Conservation (phyloP, 768 basidiomycete genomes). For the Crassisporium funariophilum region DNA sequence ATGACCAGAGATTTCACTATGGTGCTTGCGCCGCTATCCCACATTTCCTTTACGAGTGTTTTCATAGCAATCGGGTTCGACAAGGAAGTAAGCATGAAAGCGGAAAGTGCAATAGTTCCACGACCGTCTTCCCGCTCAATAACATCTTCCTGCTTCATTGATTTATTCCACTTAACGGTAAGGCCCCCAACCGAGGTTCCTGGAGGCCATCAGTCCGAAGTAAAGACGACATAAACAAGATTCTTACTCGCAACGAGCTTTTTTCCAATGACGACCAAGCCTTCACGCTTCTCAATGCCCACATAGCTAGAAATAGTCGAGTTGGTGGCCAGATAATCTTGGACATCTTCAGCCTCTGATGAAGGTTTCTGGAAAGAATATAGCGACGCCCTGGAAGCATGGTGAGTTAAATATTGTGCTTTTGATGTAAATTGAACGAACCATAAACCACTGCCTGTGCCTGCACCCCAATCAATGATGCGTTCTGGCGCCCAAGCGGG, state of each 20-base stretch:
- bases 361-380: slow-evolving; percentile 57
- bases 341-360: slow-evolving; percentile 19
- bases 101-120: slow-evolving; percentile 72
- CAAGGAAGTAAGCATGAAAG: slow-evolving; percentile 83
- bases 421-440: slow-evolving; percentile 32
- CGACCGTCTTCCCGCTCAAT: slow-evolving; percentile 44
- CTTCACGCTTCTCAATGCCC: slow-evolving; percentile 78
- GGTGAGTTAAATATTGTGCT: slow-evolving; percentile 9
- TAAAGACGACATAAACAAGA: background rate
- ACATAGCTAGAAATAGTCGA: slow-evolving; percentile 64
- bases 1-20: slow-evolving; percentile 50
- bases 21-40: slow-evolving; percentile 86
- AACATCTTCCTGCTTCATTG: slow-evolving; percentile 51
- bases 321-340: slow-evolving; percentile 43
- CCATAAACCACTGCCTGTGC: slow-evolving; percentile 84
- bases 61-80: slow-evolving; percentile 61
- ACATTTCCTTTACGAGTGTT: slow-evolving; percentile 78
- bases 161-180: slow-evolving; percentile 55
- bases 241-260: slow-evolving; percentile 57
- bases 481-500: slow-evolving; percentile 57
- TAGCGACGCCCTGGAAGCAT: slow-evolving; percentile 58
- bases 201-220: slow-evolving; percentile 24
- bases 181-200: slow-evolving; percentile 47
- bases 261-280: slow-evolving; percentile 66
- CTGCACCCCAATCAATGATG: slow-evolving; percentile 85